These are phyloP conservation scores for Suillus clintonianus DNA, from an alignment of 768 basidiomycete species.

Conservation along the genomic window DNA sequence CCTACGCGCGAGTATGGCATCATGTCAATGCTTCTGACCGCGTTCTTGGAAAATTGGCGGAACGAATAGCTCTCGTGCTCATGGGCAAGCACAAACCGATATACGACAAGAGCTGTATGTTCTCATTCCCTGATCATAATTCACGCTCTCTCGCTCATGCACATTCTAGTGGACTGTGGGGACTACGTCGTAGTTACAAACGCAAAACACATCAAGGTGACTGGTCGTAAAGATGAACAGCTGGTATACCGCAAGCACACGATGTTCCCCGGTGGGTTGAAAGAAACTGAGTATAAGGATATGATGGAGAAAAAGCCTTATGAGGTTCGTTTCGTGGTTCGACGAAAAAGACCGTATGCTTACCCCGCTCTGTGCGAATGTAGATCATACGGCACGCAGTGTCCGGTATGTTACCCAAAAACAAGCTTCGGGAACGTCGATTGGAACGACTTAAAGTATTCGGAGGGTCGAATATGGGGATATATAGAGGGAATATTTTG, in stretches of 20 bases:
- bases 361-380: not conserved
- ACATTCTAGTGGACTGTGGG: constrained; percentile 81
- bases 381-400: constrained; percentile 96
- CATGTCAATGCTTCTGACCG: constrained; percentile 90
- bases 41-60: constrained; percentile 92
- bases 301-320: constrained; percentile 89
- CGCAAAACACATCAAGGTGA: constrained; percentile 78
- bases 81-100: constrained; percentile 99
- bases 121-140: not conserved
- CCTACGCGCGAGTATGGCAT: constrained; percentile 96
- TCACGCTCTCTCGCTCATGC: not conserved
- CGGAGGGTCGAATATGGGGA: constrained; percentile 74
- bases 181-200: constrained; percentile 98
- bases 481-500: constrained; percentile 74
- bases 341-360: not conserved
- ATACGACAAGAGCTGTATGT: constrained; percentile 86
- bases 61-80: constrained; percentile 89
- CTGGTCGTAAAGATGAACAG: constrained; percentile 88
- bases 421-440: constrained; percentile 88
- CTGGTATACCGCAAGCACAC: constrained; percentile 87
- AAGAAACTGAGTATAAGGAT: constrained; percentile 82
- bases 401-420: constrained; percentile 98
- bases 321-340: constrained; percentile 51
- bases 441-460: constrained; percentile 90
- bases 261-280: constrained; percentile 91